phyloP scores from a whole-genome alignment of 1,139 yeast genomes.

The Pichia sp. region DNA sequence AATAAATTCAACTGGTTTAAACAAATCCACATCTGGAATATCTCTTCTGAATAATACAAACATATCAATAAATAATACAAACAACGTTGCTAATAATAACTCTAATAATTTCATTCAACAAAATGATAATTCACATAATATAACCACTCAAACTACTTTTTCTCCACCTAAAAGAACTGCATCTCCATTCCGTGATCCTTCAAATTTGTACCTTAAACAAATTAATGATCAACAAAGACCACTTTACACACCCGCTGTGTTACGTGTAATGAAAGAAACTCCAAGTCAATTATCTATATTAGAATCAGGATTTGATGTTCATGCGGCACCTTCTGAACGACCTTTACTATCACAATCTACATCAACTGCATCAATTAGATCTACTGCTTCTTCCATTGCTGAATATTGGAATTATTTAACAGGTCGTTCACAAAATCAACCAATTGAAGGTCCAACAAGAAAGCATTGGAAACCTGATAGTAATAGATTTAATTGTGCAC shows the following conservation, averaged over 20 bases:
- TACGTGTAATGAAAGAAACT: slow-evolving; percentile 36
- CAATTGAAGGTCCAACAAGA: slow-evolving; percentile 44
- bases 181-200: slow-evolving; percentile 30
- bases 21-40: not conserved
- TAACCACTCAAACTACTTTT: not conserved
- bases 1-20: not conserved
- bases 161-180: slow-evolving; percentile 24
- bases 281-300: slow-evolving; percentile 7
- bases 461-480: slow-evolving; percentile 79
- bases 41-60: not conserved
- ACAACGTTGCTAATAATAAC: not conserved
- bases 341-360: slow-evolving; percentile 19
- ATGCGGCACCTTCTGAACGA: slow-evolving; percentile 12
- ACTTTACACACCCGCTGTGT: slow-evolving; percentile 82
- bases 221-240: slow-evolving; percentile 75
- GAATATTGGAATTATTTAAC: slow-evolving; percentile 26
- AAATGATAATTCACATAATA: no score
- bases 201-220: slow-evolving; percentile 37
- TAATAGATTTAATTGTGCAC: slow-evolving; percentile 55
- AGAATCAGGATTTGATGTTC: slow-evolving; percentile 11
- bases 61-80: not conserved
- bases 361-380: slow-evolving; percentile 24
- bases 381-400: slow-evolving; percentile 23
- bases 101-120: not conserved
- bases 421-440: slow-evolving; percentile 20